A percentile compares a stretch with the other conserved stretches of the same genome.
Conservation (phyloP, 2,329 filamentous ascomycete species). For the Aspergillus sp. region DNA sequence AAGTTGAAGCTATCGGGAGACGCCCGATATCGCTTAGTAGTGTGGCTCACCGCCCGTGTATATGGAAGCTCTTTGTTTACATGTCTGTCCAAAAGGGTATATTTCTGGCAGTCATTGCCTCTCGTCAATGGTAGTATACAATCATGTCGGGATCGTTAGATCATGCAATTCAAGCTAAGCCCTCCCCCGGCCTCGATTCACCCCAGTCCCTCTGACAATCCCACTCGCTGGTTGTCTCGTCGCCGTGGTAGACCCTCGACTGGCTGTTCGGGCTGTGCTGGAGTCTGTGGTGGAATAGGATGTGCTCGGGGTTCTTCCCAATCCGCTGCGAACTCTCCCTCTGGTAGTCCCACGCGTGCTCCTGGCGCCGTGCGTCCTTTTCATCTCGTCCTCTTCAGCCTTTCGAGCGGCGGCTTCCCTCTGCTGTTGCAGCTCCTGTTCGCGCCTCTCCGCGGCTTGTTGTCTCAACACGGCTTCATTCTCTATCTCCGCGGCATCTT, state of each 20-base stretch:
- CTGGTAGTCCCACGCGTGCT: slow-evolving; percentile 24
- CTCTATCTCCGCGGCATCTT: slow-evolving; percentile 80
- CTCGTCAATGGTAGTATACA: no score
- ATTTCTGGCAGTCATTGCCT: no score
- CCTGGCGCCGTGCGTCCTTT: slow-evolving; percentile 24
- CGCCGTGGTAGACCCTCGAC: slow-evolving; percentile 21
- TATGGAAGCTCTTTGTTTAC: no score
- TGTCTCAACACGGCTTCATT: slow-evolving; percentile 64
- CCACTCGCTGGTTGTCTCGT: slow-evolving; percentile 31
- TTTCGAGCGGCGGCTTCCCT: slow-evolving; percentile 56
- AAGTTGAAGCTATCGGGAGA: slow-evolving; percentile 7
- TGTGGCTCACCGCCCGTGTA: no score
- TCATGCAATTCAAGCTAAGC: slow-evolving; percentile 10
- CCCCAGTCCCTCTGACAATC: slow-evolving; percentile 27
- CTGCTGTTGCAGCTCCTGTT: slow-evolving; percentile 67
- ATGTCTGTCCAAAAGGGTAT: no score
- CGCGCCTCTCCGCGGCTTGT: slow-evolving; percentile 66
- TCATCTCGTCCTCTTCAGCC: slow-evolving; percentile 41
- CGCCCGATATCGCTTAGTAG: background rate
- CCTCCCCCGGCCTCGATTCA: slow-evolving; percentile 25
- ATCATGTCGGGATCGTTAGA: no score
- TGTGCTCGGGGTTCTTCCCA: slow-evolving; percentile 29
- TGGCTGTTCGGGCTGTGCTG: slow-evolving; percentile 19
- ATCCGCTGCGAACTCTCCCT: slow-evolving; percentile 25
- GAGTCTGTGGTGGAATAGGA: slow-evolving; percentile 17